A percentile compares a stretch with the other conserved stretches of the same genome.
phyloP scores from a whole-genome alignment of 495 filamentous ascomycete species.

The Xanthoparmelia taractica region DNA sequence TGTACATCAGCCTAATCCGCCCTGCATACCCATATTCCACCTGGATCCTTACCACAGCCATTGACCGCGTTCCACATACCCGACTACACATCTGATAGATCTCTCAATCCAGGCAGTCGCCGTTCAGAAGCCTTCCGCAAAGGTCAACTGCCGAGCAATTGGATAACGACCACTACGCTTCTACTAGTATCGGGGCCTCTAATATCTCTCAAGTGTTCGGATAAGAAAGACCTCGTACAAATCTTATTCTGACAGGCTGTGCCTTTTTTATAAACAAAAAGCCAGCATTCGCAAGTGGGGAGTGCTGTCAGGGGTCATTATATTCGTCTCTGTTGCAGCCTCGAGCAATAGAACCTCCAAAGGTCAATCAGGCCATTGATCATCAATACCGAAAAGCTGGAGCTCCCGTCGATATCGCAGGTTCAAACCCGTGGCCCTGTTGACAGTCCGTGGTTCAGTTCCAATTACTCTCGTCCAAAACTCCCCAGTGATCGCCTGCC shows the following conservation, averaged over 20 bases:
- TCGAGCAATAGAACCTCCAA: conserved; percentile 18
- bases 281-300: not conserved
- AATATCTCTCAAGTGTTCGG: not conserved
- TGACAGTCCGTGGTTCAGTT: conserved; percentile 71
- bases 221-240: not conserved
- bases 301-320: not conserved
- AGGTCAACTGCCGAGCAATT: conserved; percentile 5
- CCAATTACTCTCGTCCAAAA: conserved; percentile 59
- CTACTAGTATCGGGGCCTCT: not conserved
- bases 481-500: conserved; percentile 71
- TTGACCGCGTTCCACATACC: conserved; percentile 3
- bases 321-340: not conserved
- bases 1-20: conserved; percentile 28
- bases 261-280: not conserved
- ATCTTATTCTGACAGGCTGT: not conserved
- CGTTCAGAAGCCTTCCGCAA: not conserved
- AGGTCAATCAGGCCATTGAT: conserved; percentile 34
- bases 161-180: not conserved
- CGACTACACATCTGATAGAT: conserved; percentile 7
- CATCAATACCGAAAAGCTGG: conserved; percentile 87
- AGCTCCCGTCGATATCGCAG: conserved; percentile 89
- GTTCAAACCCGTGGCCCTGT: conserved; percentile 80
- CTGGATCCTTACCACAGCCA: not conserved
- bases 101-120: conserved; percentile 1
- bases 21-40: conserved; percentile 20